phyloP scores from a whole-genome alignment of 352 stramenopile genomes.

The Pythium monospermum region DNA sequence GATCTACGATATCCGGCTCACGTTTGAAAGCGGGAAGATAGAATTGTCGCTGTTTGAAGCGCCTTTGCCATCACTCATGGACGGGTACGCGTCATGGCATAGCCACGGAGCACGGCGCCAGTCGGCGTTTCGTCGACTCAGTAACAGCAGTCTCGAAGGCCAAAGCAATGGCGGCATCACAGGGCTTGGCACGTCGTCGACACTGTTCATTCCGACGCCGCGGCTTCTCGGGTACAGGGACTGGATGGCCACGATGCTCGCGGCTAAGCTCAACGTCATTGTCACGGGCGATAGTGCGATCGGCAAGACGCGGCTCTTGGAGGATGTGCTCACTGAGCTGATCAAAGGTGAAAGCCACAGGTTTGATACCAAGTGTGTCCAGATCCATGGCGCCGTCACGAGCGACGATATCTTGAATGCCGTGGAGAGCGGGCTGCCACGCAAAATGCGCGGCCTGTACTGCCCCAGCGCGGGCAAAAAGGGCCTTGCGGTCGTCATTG shows the following conservation, averaged over 20 bases:
- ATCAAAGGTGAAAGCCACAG: constrained; percentile 22
- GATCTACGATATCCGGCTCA: constrained; percentile 14
- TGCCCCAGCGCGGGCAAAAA: constrained; percentile 46
- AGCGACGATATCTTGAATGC: constrained; percentile 30
- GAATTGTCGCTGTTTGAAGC: constrained; percentile 7
- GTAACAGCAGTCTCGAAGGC: neutral
- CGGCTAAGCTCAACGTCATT: constrained; percentile 39
- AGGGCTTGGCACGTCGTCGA: constrained; percentile 9
- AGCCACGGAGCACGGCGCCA: neutral
- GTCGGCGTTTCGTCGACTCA: constrained; percentile 8
- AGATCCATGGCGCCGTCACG: constrained; percentile 24
- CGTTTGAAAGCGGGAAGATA: constrained; percentile 7
- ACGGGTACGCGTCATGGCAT: constrained; percentile 12
- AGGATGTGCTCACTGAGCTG: constrained; percentile 33
- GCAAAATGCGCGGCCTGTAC: constrained; percentile 53
- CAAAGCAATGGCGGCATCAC: neutral
- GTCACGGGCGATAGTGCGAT: constrained; percentile 41
- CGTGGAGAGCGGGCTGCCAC: constrained; percentile 35
- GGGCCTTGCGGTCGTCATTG: constrained; percentile 36
- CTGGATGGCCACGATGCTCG: constrained; percentile 31
- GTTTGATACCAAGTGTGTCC: constrained; percentile 28
- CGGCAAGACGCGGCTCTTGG: constrained; percentile 46
- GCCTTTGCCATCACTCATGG: neutral
- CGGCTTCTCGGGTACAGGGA: constrained; percentile 27
- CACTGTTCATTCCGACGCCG: constrained; percentile 46